Base-by-base conservation (phyloP, 257 asterid species). In the Primulina tabacum region DNA sequence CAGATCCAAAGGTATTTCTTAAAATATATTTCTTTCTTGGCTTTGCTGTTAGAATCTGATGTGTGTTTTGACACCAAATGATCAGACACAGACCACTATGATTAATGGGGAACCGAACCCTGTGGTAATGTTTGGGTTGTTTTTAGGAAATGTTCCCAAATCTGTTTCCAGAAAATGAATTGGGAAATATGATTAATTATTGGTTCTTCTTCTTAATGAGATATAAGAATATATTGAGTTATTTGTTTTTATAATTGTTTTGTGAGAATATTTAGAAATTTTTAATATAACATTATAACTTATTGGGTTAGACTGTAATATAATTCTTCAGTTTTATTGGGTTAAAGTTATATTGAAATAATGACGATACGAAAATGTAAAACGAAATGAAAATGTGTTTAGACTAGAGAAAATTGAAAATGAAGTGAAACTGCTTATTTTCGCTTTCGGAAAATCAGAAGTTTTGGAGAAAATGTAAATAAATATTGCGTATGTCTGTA, bases 1-100 rank as follows among this genome's bases (percentile, higher is more conserved):
- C 99, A 18, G 99, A 94, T 88, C 99, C 99, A 17, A 89, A 78
- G 87, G 99, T 91, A 50, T 71, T 52, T 64, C 20, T 50, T 50
- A 17, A 50, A 17, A 28, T 38, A n/a, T 57, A n/a, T 33, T 67
- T 53, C 21, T 71, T 47, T 67, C 55, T 43, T 74, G 58, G 11
- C 53, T 56, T 60, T 47, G 26, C 60, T 38, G 37, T 34, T 52
- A 9, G n/a, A 32, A 40, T 28, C 6, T 35, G 18, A 60, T 52
- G 67, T 17, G 10, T 20, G 35, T 35, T 64, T 20, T 50, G 20
- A 20, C 57, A 16, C 8, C 55, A 50, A 50, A 17, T 50, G 57
- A 16, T 16, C 20, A 5, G 21, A 16, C 8, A 14, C 17, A 50
- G 2, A 18, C 55, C 35, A 35, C 47, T 4, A 8, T 35, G 33